Conservation (phyloP, 2,329 filamentous ascomycete species). For the Chaetomiaceae sp. region DNA sequence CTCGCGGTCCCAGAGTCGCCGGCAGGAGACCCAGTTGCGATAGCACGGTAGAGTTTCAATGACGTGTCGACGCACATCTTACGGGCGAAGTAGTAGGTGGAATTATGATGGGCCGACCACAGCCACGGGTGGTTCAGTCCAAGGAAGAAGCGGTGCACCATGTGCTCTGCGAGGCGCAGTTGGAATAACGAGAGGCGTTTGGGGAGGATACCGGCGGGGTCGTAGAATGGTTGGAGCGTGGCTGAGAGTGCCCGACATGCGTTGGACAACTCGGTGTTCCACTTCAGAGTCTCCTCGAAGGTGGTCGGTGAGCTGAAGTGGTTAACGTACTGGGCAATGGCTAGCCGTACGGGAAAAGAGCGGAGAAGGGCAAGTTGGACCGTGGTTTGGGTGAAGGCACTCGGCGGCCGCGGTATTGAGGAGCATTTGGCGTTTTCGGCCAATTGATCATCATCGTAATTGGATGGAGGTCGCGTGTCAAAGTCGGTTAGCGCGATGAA, state of each 20-base stretch:
- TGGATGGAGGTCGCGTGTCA: conserved; percentile 47
- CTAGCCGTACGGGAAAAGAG: conserved; percentile 42
- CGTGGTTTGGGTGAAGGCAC: conserved; percentile 45
- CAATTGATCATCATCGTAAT: conserved; percentile 51
- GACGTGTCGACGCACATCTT: conserved; percentile 45
- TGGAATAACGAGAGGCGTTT: conserved; percentile 37
- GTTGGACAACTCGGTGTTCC: conserved; percentile 43
- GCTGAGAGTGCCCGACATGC: conserved; percentile 35
- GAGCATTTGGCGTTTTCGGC: conserved; percentile 32
- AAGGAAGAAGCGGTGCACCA: conserved; percentile 46
- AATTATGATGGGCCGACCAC: conserved; percentile 40
- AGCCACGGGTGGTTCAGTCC: conserved; percentile 52
- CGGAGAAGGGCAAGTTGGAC: conserved; percentile 44
- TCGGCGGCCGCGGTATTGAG: conserved; percentile 22
- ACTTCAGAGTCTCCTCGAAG: conserved; percentile 45
- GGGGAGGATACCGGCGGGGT: conserved; percentile 27
- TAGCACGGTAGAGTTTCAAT: conserved; percentile 31
- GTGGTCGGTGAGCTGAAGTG: conserved; percentile 40
- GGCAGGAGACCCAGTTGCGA: conserved; percentile 19
- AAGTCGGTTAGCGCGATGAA: conserved; percentile 45
- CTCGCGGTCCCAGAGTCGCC: conserved; percentile 19
- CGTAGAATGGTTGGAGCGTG: conserved; percentile 30
- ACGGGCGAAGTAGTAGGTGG: conserved; percentile 50
- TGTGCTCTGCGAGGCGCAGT: conserved; percentile 39
- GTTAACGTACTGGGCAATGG: conserved; percentile 44